Evolutionary conservation across 352 stramenopile genomes (phyloP), one percentile per base, ranked within the genome.

Genomic region (Proteromonas lacertae): DNA sequence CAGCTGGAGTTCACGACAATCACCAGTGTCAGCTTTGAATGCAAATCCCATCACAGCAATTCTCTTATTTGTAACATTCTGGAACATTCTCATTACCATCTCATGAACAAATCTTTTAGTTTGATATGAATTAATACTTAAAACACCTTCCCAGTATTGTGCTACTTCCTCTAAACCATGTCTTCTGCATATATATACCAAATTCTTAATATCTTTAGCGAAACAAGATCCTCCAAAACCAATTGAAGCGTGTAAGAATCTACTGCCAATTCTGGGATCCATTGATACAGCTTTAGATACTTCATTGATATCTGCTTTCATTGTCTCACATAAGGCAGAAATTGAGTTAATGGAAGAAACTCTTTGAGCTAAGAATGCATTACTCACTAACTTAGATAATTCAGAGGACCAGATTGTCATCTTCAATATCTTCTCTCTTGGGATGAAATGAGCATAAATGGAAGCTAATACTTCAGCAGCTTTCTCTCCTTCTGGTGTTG

Each of bases 271-370:
- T 46, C 88, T 81, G 36, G 78, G 69, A 52, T 99, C 88, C 16
- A 80, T 86, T 25, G 84, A 86, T 12, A 97, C 70, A 2, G 86
- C 84, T 40, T 75, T 62, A 12, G 79, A 82, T 23, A 99, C 88
- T 57, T 99, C 82, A 26, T 74, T 61, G 8, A 98, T 78, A 56
- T 99, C 82, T 14, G 88, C 88, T 36, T 86, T 70, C 0, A 82
- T 96, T 26, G 75, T 74, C 51, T 99, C 88, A 50, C 86, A 98
- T 8, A 99, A 58, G 2, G 88, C 86, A 4, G 82, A 95, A 55
- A 99, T 96, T 10, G 81, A 93, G 66, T 99, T 99, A 51, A 99
- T 96, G 38, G 74, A 93, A 39, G 76, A 94, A 42, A 99, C 90
- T 20, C 86, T 64, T 59, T 98, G 86, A 1, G 88, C 88, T 41